phyloP scores from a whole-genome alignment of 1,284 basidiomycete species.

The Hemileccinum hortonii region DNA sequence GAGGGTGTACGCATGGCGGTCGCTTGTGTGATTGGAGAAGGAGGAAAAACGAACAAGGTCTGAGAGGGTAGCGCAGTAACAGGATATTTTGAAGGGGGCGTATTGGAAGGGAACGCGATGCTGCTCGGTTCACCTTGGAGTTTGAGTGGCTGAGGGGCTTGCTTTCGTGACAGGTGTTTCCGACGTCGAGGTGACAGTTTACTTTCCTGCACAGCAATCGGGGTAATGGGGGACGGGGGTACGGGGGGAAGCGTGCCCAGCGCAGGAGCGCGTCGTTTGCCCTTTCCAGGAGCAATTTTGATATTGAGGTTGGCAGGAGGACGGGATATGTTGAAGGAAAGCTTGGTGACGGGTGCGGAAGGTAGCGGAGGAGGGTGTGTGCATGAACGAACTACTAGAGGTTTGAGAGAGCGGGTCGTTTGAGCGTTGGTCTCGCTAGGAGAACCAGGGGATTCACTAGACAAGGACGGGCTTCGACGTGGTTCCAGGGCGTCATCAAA shows the following conservation, averaged over 20 bases:
- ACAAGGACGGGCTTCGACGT: constrained; percentile 35
- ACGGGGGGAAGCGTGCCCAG: constrained; percentile 66
- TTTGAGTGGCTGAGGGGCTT: constrained; percentile 53
- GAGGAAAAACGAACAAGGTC: constrained; percentile 81
- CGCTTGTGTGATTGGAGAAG: constrained; percentile 55
- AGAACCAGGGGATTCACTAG: constrained; percentile 35
- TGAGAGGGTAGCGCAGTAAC: constrained; percentile 52
- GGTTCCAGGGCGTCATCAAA: constrained; percentile 52
- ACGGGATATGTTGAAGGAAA: constrained; percentile 48
- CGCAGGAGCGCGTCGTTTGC: constrained; percentile 57
- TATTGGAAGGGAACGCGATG: constrained; percentile 26
- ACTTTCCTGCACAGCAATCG: constrained; percentile 41
- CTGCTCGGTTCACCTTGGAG: constrained; percentile 35
- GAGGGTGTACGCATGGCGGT: constrained; percentile 57
- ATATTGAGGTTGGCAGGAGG: constrained; percentile 49
- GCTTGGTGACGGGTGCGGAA: constrained; percentile 43
- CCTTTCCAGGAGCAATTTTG: constrained; percentile 48
- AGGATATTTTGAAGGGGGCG: constrained; percentile 13
- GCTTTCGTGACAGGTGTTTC: constrained; percentile 47
- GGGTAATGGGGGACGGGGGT: constrained; percentile 61
- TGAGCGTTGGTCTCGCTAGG: constrained; percentile 26
- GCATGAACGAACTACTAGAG: constrained; percentile 4
- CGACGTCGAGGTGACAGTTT: constrained; percentile 26
- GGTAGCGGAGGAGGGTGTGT: constrained; percentile 22
- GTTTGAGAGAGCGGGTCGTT: constrained; percentile 10